These are phyloP conservation scores for Fusarium praegraminearum DNA, from an alignment of 2,329 filamentous ascomycete genomes.

Conservation along the genomic window DNA sequence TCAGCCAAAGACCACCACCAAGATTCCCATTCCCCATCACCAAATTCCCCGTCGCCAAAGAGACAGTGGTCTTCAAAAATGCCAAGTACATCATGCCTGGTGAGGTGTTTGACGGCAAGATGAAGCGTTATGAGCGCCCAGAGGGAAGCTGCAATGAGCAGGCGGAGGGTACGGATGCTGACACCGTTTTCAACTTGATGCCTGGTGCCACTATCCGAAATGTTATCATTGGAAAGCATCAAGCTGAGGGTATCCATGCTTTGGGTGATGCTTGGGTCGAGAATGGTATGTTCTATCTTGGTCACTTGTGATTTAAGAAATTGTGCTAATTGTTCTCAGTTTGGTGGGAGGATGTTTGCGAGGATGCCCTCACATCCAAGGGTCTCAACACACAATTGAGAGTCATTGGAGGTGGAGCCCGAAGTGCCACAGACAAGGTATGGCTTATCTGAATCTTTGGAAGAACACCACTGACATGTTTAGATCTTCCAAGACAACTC, in stretches of 20 bases:
- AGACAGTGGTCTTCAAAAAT: slow-evolving; percentile 45
- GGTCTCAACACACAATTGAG: slow-evolving; percentile 48
- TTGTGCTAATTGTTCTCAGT: slow-evolving; percentile 19
- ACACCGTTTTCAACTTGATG: slow-evolving; percentile 55
- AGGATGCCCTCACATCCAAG: slow-evolving; percentile 48
- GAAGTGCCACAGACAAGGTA: slow-evolving; percentile 49
- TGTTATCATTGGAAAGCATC: slow-evolving; percentile 55
- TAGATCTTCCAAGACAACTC: slow-evolving; percentile 51
- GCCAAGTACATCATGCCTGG: slow-evolving; percentile 51
- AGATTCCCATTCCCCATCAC: slow-evolving; percentile 49
- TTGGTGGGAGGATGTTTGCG: slow-evolving; percentile 51
- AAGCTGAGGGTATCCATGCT: slow-evolving; percentile 51
- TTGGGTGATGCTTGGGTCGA: slow-evolving; percentile 49
- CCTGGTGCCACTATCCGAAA: slow-evolving; percentile 54
- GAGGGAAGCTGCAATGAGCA: slow-evolving; percentile 59
- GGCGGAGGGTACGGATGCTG: slow-evolving; percentile 56
- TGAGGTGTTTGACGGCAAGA: slow-evolving; percentile 52
- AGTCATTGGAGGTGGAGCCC: slow-evolving; percentile 48
- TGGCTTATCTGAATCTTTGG: rapidly evolving
- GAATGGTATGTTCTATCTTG: slow-evolving; percentile 34
- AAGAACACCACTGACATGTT: rapidly evolving
- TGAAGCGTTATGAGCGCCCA: slow-evolving; percentile 55
- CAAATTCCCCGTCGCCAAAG: slow-evolving; percentile 48
- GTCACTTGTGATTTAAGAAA: rapidly evolving
- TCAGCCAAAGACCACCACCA: slow-evolving; percentile 46